phyloP scores from a whole-genome alignment of 257 asterid genomes.

The Fraxinus cuspidata region DNA sequence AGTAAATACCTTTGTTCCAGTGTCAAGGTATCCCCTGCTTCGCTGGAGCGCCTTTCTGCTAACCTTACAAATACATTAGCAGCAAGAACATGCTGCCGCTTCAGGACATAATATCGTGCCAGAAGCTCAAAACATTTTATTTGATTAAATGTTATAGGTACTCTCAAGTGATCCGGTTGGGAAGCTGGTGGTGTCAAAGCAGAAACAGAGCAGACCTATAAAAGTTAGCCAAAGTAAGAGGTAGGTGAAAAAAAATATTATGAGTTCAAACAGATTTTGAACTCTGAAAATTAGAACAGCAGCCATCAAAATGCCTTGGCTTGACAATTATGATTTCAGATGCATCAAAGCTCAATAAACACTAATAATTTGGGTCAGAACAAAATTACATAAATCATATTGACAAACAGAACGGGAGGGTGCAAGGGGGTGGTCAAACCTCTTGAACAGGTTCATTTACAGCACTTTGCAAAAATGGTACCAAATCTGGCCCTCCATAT shows the following conservation, averaged over 20 bases:
- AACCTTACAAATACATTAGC: constrained; percentile 90
- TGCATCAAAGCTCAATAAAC: constrained; percentile 16
- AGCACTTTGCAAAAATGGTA: constrained; percentile 86
- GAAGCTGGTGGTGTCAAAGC: constrained; percentile 48
- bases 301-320: constrained; percentile 15
- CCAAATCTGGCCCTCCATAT: constrained; percentile 95
- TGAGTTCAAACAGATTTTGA: constrained; percentile 10
- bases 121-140: constrained; percentile 77
- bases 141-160: constrained; percentile 54
- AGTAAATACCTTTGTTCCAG: constrained; percentile 82
- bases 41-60: constrained; percentile 84
- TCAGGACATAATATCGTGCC: constrained; percentile 87
- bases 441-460: constrained; percentile 70
- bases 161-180: constrained; percentile 56
- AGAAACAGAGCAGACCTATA: constrained; percentile 56
- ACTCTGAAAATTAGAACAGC: constrained; percentile 14
- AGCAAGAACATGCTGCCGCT: constrained; percentile 91
- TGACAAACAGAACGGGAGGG: neutral
- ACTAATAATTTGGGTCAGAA: constrained; percentile 3
- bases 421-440: constrained; percentile 41
- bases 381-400: constrained; percentile 20
- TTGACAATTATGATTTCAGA: constrained; percentile 11
- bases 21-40: constrained; percentile 70
- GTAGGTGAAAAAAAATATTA: constrained; percentile 7
- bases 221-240: constrained; percentile 17